These are phyloP conservation scores for Wickerhamomyces sp. DNA, from an alignment of 1,139 yeast genomes.

Conservation along the genomic window DNA sequence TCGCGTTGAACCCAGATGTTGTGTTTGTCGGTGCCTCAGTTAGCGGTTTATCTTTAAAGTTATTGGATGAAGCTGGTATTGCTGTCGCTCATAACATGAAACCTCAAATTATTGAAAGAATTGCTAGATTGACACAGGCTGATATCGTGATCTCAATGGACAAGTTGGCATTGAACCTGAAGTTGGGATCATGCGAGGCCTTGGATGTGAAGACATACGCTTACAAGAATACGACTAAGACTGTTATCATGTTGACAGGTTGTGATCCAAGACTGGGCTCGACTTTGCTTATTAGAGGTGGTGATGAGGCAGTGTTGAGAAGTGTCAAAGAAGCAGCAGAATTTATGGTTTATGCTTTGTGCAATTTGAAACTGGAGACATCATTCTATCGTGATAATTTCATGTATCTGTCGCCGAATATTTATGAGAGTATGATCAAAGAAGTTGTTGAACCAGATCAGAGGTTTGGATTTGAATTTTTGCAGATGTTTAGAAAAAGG, in stretches of 20 bases:
- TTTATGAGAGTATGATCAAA: slow-evolving; percentile 22
- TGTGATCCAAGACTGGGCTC: slow-evolving; percentile 73
- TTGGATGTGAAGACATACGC: slow-evolving; percentile 69
- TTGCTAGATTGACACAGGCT: slow-evolving; percentile 76
- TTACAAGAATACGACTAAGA: slow-evolving; percentile 51
- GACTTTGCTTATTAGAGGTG: slow-evolving; percentile 79
- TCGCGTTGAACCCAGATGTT: slow-evolving; percentile 73
- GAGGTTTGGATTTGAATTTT: slow-evolving; percentile 41
- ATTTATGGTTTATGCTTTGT: slow-evolving; percentile 69
- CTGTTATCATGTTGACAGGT: slow-evolving; percentile 75
- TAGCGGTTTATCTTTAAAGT: slow-evolving; percentile 73
- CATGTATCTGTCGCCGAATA: slow-evolving; percentile 39
- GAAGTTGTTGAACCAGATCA: slow-evolving; percentile 5
- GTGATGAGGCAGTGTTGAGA: slow-evolving; percentile 50
- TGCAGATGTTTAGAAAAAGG: slow-evolving; percentile 45
- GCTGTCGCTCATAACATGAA: slow-evolving; percentile 78
- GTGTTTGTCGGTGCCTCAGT: slow-evolving; percentile 78
- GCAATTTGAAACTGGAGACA: slow-evolving; percentile 76
- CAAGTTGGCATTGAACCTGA: slow-evolving; percentile 51
- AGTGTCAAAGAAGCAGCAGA: slow-evolving; percentile 76
- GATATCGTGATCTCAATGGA: slow-evolving; percentile 72
- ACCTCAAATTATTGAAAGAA: slow-evolving; percentile 74
- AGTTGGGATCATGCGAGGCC: slow-evolving; percentile 65
- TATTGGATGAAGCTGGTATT: slow-evolving; percentile 69
- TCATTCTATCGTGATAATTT: slow-evolving; percentile 75